Base-by-base conservation (phyloP, 2,329 filamentous ascomycete species). In the Fonsecaea multimorphosa region DNA sequence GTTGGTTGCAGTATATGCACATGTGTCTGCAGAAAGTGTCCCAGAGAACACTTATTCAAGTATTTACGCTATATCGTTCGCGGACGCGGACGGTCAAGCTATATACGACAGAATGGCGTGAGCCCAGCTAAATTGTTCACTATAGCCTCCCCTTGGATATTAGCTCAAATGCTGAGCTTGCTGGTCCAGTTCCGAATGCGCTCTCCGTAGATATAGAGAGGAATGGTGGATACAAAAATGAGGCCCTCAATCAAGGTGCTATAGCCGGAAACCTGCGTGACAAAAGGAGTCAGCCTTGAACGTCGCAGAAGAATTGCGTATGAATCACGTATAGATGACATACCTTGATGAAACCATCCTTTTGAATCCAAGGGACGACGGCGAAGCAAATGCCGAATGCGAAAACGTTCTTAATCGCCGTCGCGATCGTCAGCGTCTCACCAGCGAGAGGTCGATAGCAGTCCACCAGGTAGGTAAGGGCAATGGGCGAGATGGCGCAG, bases 171-270 rank as follows among this genome's bases (percentile, higher is more conserved):
- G 8, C n/a, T 32, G 49, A 65, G 55, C 22, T 65, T 65, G 1
- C 92, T 91, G 0, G 93, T 97, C 93, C 93, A 97, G 91, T 96
- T 96, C 16, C 94, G 85, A 16, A 90, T 88, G 59, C 92, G 82
- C 83, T 97, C 97, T 16, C 93, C 93, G 74, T 87, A 97, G 19
- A 97, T 91, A 76, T 94, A 97, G 90, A 97, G 91, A 0, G 64
- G 64, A 3, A 66, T 59, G 1, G 64, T 63, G 6, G 53, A 59
- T 1, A 54, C 19, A 38, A 66, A 59, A 6, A 63, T 52, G n/a
- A 62, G 6, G 8, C 59, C 59, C 27, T 52, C 11, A 38, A 66
- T 66, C 2, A 66, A 36, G 6, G 54, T 14, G 11, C 49, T 16
- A 24, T 22, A 58, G 8, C 64, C 64, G 22, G 46, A 60, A 7